Evolutionary conservation across 305 asterid genomes (phyloP), one percentile per base, ranked within the genome.

Genomic region (Fraxinus platypoda): DNA sequence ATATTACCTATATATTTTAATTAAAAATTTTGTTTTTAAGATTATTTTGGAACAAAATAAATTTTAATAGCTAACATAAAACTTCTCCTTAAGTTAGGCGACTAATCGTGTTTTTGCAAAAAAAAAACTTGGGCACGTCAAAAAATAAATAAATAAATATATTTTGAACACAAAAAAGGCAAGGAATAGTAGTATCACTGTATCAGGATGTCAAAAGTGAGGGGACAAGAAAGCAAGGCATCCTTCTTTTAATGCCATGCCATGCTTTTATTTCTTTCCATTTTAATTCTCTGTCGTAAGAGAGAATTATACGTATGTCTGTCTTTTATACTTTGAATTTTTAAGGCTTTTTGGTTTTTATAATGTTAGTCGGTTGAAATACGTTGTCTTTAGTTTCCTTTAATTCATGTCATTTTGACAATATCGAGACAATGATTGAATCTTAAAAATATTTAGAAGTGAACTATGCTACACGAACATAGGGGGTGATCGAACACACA

Each of bases 221-320:
- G 84, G 84, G 43, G 74, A 84, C 89, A 84, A 80, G 74, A 79
- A 80, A 85, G 43, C 85, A 83, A 77, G 79, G 83, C 77, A 73
- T 11, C 78, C 75, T 73, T 23, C 84, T 81, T 83, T 84, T 85
- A 78, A 74, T 83, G 84, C 75, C 33, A 76, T 81, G 82, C 43
- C 43, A 37, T 82, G 77, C 76, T 85, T 82, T 80, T n/a, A 25
- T 81, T 87, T 34, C 76, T 74, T 57, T 78, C 81, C 34, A 62
- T 46, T 70, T 71, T 7, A 70, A 57, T 52, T 33, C 17, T 26
- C 75, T 66, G 19, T 12, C 17, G 15, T 23, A 2, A 6, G 76
- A 28, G 82, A 81, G 70, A 76, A 83, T 87, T 80, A 80, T 77
- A 77, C 64, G 78, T 66, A 57, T 82, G 85, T 86, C 78, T 84